Evolutionary conservation across 345 rosid species (phyloP).

Genomic region (Arabidopsis arenosa): DNA sequence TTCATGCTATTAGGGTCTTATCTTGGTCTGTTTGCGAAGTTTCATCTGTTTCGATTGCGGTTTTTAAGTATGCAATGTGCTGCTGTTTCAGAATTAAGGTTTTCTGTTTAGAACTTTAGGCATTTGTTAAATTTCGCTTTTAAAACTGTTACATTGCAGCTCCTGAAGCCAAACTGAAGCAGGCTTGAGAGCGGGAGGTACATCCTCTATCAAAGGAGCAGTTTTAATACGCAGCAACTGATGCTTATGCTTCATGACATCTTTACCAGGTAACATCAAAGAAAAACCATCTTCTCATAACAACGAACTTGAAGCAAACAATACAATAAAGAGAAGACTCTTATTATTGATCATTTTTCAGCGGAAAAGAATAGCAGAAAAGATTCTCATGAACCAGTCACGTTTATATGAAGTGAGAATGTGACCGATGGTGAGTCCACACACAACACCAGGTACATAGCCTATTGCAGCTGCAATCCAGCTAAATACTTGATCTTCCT

Average conservation of each 20-base stretch:
- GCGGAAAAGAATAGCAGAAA: not conserved
- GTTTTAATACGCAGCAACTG: conserved; percentile 33
- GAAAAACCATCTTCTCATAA: not conserved
- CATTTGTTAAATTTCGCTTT: not conserved
- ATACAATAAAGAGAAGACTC: not conserved
- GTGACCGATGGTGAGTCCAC: conserved; percentile 9
- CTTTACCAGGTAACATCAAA: conserved; percentile 52
- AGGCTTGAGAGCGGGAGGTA: conserved; percentile 75
- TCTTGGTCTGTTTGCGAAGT: conserved; percentile 45
- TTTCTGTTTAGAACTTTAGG: not conserved
- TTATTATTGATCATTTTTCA: not conserved
- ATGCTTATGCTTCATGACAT: too few species aligned
- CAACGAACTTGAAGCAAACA: not conserved
- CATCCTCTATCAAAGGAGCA: conserved; percentile 47
- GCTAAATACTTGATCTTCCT: not conserved
- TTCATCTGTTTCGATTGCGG: too few species aligned
- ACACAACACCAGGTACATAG: not conserved
- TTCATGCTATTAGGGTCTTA: too few species aligned
- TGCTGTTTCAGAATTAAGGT: conserved; percentile 46
- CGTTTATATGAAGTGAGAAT: conserved; percentile 8
- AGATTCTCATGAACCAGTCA: not conserved
- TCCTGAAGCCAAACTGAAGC: conserved; percentile 63
- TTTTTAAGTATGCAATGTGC: too few species aligned
- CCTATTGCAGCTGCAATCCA: conserved; percentile 25
- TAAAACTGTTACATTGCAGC: conserved; percentile 49